Evolutionary conservation across 805 yeast species (phyloP), one percentile per base, ranked within the genome.

Genomic region (Candida koratica): DNA sequence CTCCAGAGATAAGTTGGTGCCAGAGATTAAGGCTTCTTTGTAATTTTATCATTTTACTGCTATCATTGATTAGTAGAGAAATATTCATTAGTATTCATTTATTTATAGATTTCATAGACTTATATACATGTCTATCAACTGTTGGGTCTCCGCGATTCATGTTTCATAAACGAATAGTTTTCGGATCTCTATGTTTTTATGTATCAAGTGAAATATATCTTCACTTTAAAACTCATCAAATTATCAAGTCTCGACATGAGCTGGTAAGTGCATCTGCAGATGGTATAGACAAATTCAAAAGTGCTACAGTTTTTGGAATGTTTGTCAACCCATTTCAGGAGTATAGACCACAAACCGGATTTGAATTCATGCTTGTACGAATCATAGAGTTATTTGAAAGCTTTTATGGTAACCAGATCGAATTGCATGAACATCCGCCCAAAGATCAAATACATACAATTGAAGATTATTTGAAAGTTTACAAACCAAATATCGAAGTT

Each of bases 241-340:
- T 80, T 43, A 81, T 84, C 11, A 18, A 16, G 2, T 10, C 23
- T 2, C 40, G 57, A 64, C 11, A 56, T 52, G 20, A 59, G 84
- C 31, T 58, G 66, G 32, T 38, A 13, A 25, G 41, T 8, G 17
- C 23, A 20, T 8, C 18, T 5, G 3, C 15, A 7, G 14, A 33
- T 25, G 23, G 24, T n/a, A 31, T 25, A 19, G 34, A 33, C 5
- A 56, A 51, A 41, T 67, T 60, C 49, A 51, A 43, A 34, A 60
- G 67, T n/a, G 67, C 64, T 5, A 58, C 57, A 2, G 56, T 86
- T 1, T 72, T 74, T 13, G 96, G 97, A 7, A 67, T 88, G 47
- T 90, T 76, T 60, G 93, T 86, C 40, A 90, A 90, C 51, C 97
- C 97, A 2, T 90, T 90, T 55, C 72, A 73, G 12, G 96, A 90